Percentiles rank a stretch among this genome's conserved stretches.
These are phyloP conservation scores for Coprinopsis strossmayeri DNA, from an alignment of 768 basidiomycete species.

Conservation along the genomic window DNA sequence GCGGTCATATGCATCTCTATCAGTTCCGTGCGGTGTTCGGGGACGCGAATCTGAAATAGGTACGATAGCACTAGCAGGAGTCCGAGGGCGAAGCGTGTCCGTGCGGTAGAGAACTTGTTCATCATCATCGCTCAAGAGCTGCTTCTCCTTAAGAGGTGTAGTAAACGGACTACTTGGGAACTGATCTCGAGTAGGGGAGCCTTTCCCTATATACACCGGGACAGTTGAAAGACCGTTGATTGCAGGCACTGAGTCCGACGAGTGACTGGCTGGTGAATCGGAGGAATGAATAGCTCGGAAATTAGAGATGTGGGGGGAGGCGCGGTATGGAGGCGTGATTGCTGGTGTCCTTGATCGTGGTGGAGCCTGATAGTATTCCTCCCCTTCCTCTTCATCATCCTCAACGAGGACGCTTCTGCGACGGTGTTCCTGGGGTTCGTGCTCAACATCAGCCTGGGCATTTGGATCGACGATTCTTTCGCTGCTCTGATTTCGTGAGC, in stretches of 20 bases:
- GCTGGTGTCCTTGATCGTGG: slow-evolving; percentile 33
- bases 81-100: slow-evolving; percentile 43
- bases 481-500: slow-evolving; percentile 24
- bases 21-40: slow-evolving; percentile 34
- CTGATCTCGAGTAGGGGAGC: slow-evolving; percentile 46
- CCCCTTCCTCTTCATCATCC: slow-evolving; percentile 57
- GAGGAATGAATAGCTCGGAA: slow-evolving; percentile 37
- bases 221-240: slow-evolving; percentile 30
- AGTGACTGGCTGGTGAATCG: slow-evolving; percentile 43
- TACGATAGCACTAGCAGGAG: slow-evolving; percentile 26
- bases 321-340: slow-evolving; percentile 34
- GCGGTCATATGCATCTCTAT: slow-evolving; percentile 40
- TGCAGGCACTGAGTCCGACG: slow-evolving; percentile 32
- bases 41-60: slow-evolving; percentile 3
- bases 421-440: slow-evolving; percentile 35
- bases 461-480: slow-evolving; percentile 21
- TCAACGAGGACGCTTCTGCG: slow-evolving; percentile 64
- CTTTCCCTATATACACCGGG: slow-evolving; percentile 42
- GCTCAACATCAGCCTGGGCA: slow-evolving; percentile 20
- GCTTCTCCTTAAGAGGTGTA: slow-evolving; percentile 60
- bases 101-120: slow-evolving; percentile 62
- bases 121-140: slow-evolving; percentile 48
- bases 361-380: slow-evolving; percentile 18
- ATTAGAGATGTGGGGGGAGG: slow-evolving; percentile 22
- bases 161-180: slow-evolving; percentile 70